phyloP scores from a whole-genome alignment of 2,329 filamentous ascomycete genomes.

The Cladosporium sp. region DNA sequence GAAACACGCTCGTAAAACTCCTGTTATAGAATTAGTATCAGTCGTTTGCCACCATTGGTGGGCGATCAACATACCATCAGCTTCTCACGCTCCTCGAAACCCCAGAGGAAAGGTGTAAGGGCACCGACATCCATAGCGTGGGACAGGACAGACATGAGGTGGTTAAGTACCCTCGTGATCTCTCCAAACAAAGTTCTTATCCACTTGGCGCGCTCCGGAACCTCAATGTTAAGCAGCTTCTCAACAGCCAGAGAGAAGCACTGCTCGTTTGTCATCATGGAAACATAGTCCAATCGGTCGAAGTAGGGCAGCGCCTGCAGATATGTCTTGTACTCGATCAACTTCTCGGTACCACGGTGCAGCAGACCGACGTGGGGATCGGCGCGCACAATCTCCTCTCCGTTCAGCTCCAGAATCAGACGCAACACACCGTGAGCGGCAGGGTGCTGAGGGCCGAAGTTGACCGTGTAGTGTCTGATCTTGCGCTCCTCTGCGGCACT shows the following conservation, averaged over 20 bases:
- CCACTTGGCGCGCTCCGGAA: constrained; percentile 92
- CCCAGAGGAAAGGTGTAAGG: constrained; percentile 97
- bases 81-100: constrained; percentile 99
- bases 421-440: constrained; percentile 97
- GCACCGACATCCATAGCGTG: constrained; percentile 99
- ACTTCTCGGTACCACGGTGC: constrained; percentile 96
- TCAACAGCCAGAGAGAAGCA: constrained; percentile 93
- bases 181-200: constrained; percentile 95
- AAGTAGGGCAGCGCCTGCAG: constrained; percentile 98
- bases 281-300: constrained; percentile 96
- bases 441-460: constrained; percentile 98
- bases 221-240: constrained; percentile 95
- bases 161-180: constrained; percentile 90
- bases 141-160: constrained; percentile 94
- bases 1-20: constrained; percentile 99
- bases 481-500: constrained; percentile 62
- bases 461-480: constrained; percentile 98
- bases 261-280: constrained; percentile 99
- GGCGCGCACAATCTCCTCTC: constrained; percentile 93
- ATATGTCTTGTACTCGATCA: constrained; percentile 99
- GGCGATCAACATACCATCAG: constrained; percentile 70
- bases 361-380: constrained; percentile 96
- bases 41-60: not conserved
- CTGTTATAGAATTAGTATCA: constrained; percentile 44
- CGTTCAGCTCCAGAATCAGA: constrained; percentile 94